Base-by-base conservation (phyloP, 192 early-diverging fungal species). In the Phlyctochytrium arcticum region DNA sequence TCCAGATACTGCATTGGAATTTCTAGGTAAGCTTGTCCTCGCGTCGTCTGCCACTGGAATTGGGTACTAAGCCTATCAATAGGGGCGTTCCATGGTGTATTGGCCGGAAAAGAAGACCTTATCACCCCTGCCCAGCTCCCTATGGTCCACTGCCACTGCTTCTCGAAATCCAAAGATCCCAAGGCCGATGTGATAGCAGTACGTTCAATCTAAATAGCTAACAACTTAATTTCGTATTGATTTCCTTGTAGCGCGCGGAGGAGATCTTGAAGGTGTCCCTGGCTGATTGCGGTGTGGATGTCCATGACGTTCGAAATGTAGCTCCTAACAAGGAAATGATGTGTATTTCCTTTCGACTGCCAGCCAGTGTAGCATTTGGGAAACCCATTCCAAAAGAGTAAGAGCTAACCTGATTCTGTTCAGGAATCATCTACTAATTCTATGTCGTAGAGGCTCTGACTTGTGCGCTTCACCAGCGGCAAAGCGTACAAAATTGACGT, bases 311-410 rank as follows among this genome's bases (percentile, higher is more conserved):
- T 1, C 88, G 98, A 24, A 89, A 90, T 47, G 98, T 99, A 2
- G 94, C 98, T 1, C 98, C 98, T 2, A 94, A 93, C 50, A 99
- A 99, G 80, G 93, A 99, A 29, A 99, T 99, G 98, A 87, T 92
- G 63, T 99, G 98, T 66, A 75, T 98, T 39, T 90, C 90, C 10
- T 91, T 99, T 61, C 59, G 77, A 9, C 71, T 99, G 48, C 89
- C 90, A 17, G 70, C 79, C 17, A 86, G 79, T 48, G 86, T 97
- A 21, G 93, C 93, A 4, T 98, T 71, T 50, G 72, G 65, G 6
- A 66, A 79, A 5, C 70, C 69, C 34, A 34, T 21, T n/a, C 17
- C 6, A 12, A 8, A 10, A 56, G 35, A 33, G 24, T 19, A 51
- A 24, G 49, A n/a, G n/a, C n/a, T 42, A 42, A 42, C 10, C 39